Conservation (phyloP, 1,284 basidiomycete genomes). For the Phellinidium pouzarii region DNA sequence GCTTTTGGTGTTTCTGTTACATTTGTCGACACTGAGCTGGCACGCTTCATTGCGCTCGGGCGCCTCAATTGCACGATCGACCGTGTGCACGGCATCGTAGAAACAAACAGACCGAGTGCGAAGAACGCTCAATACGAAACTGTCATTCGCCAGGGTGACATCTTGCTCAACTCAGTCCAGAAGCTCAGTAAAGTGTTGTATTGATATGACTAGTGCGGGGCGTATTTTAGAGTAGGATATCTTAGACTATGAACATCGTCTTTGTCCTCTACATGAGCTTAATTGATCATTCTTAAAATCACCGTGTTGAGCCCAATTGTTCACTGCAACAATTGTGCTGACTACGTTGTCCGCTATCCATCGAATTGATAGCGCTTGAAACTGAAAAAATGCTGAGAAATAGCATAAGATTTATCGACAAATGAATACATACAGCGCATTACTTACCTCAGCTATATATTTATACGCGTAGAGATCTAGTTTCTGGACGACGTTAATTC, state of each 20-base stretch:
- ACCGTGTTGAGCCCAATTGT: no score
- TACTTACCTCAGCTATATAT: no score
- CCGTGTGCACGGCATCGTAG: constrained; percentile 89
- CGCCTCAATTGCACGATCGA: constrained; percentile 89
- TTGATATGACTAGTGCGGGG: constrained; percentile 27
- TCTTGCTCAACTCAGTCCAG: constrained; percentile 77
- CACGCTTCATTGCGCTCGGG: constrained; percentile 89
- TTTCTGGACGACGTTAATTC: no score
- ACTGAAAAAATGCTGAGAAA: no score
- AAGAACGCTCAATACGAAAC: constrained; percentile 92
- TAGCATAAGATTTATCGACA: no score
- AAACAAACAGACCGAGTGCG: constrained; percentile 82
- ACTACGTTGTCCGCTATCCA: no score
- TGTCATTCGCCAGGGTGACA: constrained; percentile 83
- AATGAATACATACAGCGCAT: no score
- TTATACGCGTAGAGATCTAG: no score
- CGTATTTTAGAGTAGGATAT: neutral
- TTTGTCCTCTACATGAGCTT: neutral
- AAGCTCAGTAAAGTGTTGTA: constrained; percentile 71
- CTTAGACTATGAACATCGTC: neutral
- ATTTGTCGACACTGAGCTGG: constrained; percentile 89
- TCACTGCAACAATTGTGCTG: no score
- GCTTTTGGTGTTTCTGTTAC: constrained; percentile 89
- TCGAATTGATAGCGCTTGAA: no score
- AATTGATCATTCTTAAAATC: neutral